Evolutionary conservation across 169 alveolate species (phyloP).

Genomic region (Ichthyophthirius multifiliis): DNA sequence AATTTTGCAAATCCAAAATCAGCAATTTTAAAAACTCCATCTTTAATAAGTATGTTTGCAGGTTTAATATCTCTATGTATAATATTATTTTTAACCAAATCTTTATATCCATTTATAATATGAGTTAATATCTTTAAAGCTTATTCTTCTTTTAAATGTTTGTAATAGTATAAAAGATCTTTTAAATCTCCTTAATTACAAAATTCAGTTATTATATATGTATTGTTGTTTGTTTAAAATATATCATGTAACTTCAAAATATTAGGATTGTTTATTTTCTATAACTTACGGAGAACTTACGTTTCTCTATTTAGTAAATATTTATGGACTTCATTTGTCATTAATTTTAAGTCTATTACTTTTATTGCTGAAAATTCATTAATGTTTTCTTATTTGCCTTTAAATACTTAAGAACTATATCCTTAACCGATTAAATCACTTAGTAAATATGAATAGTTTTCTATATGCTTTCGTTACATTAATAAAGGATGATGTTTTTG

Average conservation of each 20-base stretch:
- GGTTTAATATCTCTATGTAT: slow-evolving; percentile 46
- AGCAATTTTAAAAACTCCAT: slow-evolving; percentile 38
- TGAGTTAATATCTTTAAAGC: slow-evolving; percentile 25
- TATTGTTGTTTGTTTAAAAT: slow-evolving; percentile 27
- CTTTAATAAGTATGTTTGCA: slow-evolving; percentile 20
- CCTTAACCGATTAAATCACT: slow-evolving; percentile 39
- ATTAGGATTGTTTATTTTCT: slow-evolving; percentile 12
- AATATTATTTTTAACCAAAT: slow-evolving; percentile 12
- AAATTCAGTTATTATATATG: slow-evolving; percentile 36
- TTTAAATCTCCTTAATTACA: slow-evolving; percentile 41
- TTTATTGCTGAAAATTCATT: slow-evolving; percentile 39
- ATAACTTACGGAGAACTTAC: slow-evolving; percentile 7
- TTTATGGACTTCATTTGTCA: slow-evolving; percentile 32
- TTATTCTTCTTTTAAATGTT: slow-evolving; percentile 10
- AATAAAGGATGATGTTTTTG: no score
- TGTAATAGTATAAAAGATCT: slow-evolving; percentile 22
- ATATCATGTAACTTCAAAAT: slow-evolving; percentile 22
- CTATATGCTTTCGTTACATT: no score
- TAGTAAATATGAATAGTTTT: slow-evolving; percentile 26
- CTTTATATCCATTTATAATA: slow-evolving; percentile 28
- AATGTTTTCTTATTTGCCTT: slow-evolving; percentile 32
- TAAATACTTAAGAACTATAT: slow-evolving; percentile 32
- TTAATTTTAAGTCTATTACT: slow-evolving; percentile 40
- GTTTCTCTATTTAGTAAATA: slow-evolving; percentile 16
- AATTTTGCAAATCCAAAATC: slow-evolving; percentile 39